A percentile compares a stretch with the other conserved stretches of the same genome.
These are phyloP conservation scores for Lasiodiplodia sp. DNA, from an alignment of 2,329 filamentous ascomycete genomes.

Conservation along the genomic window DNA sequence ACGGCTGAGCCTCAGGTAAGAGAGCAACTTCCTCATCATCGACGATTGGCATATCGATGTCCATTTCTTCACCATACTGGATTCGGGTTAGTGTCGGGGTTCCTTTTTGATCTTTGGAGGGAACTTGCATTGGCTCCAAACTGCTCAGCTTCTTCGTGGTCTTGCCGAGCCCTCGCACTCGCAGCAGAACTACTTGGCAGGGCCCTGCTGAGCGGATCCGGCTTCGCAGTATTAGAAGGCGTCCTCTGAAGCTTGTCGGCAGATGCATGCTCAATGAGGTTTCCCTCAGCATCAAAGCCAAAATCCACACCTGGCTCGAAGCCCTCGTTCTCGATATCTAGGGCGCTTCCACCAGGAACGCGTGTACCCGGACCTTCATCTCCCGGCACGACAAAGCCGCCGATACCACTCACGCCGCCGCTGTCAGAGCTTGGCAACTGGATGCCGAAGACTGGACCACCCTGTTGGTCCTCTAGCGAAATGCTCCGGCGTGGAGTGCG, in stretches of 20 bases:
- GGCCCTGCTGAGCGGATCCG: slow-evolving; percentile 35
- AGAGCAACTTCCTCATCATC: slow-evolving; percentile 37
- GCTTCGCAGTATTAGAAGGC: slow-evolving; percentile 31
- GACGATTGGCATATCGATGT: slow-evolving; percentile 43
- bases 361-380: slow-evolving; percentile 48
- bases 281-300: slow-evolving; percentile 68
- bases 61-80: slow-evolving; percentile 37
- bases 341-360: neutral
- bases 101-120: neutral
- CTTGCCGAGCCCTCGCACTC: slow-evolving; percentile 50
- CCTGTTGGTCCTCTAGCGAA: neutral
- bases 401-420: slow-evolving; percentile 38
- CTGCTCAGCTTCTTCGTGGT: slow-evolving; percentile 51
- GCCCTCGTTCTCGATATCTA: slow-evolving; percentile 43
- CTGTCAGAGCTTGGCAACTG: slow-evolving; percentile 58
- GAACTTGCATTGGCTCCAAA: slow-evolving; percentile 47
- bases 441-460: slow-evolving; percentile 41
- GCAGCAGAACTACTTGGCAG: slow-evolving; percentile 44
- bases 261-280: slow-evolving; percentile 58
- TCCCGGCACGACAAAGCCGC: slow-evolving; percentile 50
- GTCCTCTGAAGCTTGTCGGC: slow-evolving; percentile 33
- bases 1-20: slow-evolving; percentile 41
- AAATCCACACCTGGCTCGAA: slow-evolving; percentile 63
- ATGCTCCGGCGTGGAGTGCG: slow-evolving; percentile 7
- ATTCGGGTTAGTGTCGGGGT: neutral